These are phyloP conservation scores for Diaporthe aspalathi DNA, from an alignment of 2,329 filamentous ascomycete genomes.

Conservation along the genomic window DNA sequence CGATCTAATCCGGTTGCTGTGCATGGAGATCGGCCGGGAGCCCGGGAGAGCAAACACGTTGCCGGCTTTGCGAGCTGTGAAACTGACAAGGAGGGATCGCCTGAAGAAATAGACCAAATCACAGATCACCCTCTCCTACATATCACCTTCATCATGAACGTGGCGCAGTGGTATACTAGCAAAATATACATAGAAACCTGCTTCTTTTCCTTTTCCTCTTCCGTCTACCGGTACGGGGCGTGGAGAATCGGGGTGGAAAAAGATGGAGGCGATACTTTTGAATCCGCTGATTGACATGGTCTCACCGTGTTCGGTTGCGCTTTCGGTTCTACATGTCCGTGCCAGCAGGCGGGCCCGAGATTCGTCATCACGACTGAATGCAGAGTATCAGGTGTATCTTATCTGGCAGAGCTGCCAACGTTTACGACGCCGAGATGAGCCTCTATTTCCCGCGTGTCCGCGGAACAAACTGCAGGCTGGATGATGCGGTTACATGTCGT, in stretches of 20 bases:
- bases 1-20: conserved; percentile 92
- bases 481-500: neutral
- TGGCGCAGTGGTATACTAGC: neutral
- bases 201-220: neutral
- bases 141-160: neutral
- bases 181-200: no score
- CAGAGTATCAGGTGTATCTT: neutral
- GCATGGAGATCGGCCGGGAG: conserved; percentile 84
- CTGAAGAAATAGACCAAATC: neutral
- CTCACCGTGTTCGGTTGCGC: neutral
- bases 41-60: conserved; percentile 73
- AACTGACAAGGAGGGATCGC: conserved; percentile 54
- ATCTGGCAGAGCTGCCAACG: neutral
- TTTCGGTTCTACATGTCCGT: neutral
- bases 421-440: neutral
- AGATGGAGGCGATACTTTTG: neutral
- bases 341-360: neutral
- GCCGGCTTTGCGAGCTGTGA: conserved; percentile 69
- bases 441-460: neutral
- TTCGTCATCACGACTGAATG: neutral
- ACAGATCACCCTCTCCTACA: no score
- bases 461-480: neutral
- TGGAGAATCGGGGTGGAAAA: no score
- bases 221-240: no score
- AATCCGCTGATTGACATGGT: neutral